Evolutionary conservation across 129 eudicot genomes (phyloP).

Genomic region (Saposhnikovia divaricata): DNA sequence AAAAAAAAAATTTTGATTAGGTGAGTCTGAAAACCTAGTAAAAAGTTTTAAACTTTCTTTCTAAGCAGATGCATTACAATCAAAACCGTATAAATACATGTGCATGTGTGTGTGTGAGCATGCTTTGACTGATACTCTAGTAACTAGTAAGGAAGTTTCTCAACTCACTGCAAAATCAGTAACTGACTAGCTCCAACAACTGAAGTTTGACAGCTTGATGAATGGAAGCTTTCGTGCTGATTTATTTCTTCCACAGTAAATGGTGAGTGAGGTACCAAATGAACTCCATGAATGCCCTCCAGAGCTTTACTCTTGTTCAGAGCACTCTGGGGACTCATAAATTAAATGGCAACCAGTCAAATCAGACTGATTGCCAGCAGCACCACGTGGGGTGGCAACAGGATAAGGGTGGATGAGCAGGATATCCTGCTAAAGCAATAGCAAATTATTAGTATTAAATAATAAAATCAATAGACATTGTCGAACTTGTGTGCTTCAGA

Average conservation of each 20-base stretch:
- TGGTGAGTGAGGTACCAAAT: constrained; percentile 75
- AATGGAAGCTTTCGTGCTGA: constrained; percentile 40
- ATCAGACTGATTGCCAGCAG: constrained; percentile 75
- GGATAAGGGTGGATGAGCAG: neutral
- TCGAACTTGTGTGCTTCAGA: neutral
- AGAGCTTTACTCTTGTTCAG: constrained; percentile 43
- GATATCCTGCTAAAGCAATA: constrained; percentile 6
- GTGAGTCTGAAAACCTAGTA: neutral
- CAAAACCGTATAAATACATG: neutral
- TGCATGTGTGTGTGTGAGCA: neutral
- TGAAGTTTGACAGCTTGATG: constrained; percentile 36
- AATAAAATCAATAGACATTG: neutral
- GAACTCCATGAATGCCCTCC: constrained; percentile 74
- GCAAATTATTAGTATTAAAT: neutral
- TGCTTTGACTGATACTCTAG: neutral
- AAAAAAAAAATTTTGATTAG: neutral
- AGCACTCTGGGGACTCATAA: constrained; percentile 60
- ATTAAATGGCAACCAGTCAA: constrained; percentile 57
- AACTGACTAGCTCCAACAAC: constrained; percentile 40
- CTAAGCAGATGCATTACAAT: neutral
- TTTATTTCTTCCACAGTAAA: constrained; percentile 61
- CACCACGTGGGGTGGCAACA: constrained; percentile 6
- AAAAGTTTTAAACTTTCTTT: neutral
- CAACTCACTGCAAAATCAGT: constrained; percentile 61
- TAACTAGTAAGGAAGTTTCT: neutral